Conservation (phyloP, 345 rosid genomes). For the Eutrema heterophyllum region DNA sequence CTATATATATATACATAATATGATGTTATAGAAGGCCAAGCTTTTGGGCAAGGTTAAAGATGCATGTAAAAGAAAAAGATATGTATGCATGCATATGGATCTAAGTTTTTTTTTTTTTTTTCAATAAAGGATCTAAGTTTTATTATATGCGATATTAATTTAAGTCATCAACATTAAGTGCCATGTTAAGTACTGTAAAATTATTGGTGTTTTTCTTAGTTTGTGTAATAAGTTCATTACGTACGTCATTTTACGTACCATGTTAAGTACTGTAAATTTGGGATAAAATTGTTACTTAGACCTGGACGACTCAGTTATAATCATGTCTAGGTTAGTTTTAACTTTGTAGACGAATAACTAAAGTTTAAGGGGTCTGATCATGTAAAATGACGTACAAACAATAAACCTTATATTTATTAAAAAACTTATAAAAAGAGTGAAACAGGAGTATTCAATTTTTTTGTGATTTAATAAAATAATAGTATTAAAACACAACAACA, state of each 20-base stretch:
- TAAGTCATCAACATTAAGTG: not conserved
- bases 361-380: no score
- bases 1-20: not conserved
- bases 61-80: not conserved
- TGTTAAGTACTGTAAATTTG: not conserved
- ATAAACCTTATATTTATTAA: not conserved
- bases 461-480: not conserved
- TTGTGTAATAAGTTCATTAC: not conserved
- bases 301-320: not conserved
- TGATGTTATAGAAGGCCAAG: not conserved
- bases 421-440: no score
- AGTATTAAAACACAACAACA: no score
- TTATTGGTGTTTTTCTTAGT: not conserved
- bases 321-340: not conserved
- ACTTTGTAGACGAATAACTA: not conserved
- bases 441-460: no score
- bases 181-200: not conserved
- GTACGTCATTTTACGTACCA: not conserved
- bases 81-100: conserved; percentile 4
- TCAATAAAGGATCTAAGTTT: not conserved
- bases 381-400: not conserved
- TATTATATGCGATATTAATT: not conserved
- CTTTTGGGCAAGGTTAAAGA: not conserved
- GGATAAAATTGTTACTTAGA: not conserved
- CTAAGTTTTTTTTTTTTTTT: no score